Percentiles rank a stretch among this genome's conserved stretches.
phyloP scores from a whole-genome alignment of 176 grass and related monocot species.

The Oropetium thomaeum region DNA sequence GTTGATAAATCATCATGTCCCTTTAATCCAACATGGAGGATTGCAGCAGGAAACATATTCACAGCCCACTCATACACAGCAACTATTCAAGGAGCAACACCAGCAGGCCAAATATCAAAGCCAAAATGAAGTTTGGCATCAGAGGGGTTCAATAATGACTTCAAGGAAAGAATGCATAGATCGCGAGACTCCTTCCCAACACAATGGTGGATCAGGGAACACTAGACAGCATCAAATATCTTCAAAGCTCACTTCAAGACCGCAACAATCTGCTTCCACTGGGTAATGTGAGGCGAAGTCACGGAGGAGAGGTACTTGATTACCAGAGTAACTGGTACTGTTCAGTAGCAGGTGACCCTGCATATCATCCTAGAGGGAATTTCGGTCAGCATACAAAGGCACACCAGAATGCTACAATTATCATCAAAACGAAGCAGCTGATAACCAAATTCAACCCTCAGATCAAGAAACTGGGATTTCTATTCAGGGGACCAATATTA shows the following conservation, averaged over 20 bases:
- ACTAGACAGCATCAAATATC: too few species aligned
- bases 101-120: not conserved
- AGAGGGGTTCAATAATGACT: too few species aligned
- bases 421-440: not conserved
- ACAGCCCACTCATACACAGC: not conserved
- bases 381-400: slow-evolving; percentile 27
- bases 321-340: not conserved
- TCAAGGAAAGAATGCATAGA: too few species aligned
- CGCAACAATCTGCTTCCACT: not conserved
- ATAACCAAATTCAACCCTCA: slow-evolving; percentile 12
- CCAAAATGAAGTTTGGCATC: too few species aligned
- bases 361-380: not conserved
- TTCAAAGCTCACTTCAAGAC: too few species aligned
- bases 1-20: not conserved
- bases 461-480: slow-evolving; percentile 18
- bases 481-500: not conserved
- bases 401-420: too few species aligned
- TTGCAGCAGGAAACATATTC: not conserved
- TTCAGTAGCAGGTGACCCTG: not conserved
- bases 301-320: not conserved
- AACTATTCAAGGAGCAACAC: not conserved
- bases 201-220: too few species aligned
- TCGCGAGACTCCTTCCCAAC: too few species aligned
- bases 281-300: not conserved
- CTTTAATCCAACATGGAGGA: slow-evolving; percentile 4